Evolutionary conservation across 331 rosid species (phyloP).

Genomic region (Stylosanthes scabra): DNA sequence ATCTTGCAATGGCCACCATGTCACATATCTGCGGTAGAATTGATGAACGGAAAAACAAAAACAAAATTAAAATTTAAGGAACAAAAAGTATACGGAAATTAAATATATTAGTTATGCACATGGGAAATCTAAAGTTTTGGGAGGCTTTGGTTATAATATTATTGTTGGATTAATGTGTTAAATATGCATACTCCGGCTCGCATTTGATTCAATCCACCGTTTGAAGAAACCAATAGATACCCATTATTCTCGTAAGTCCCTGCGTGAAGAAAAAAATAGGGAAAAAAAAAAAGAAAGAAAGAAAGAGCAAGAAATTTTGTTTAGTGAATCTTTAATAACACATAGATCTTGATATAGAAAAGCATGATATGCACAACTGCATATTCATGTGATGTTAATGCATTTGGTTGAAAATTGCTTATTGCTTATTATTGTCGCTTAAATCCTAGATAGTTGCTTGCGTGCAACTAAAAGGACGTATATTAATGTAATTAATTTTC

Average conservation of each 20-base stretch:
- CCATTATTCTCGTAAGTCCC: constrained; percentile 67
- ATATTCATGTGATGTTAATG: constrained; percentile 26
- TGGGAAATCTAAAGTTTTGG: background rate
- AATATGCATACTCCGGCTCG: constrained; percentile 57
- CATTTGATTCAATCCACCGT: constrained; percentile 85
- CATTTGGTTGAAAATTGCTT: background rate
- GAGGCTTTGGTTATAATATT: background rate
- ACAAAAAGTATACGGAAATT: background rate
- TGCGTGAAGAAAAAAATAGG: constrained; percentile 27
- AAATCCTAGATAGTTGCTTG: constrained; percentile 2
- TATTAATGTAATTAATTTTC: constrained; percentile 19
- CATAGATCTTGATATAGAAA: background rate
- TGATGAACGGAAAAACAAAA: background rate
- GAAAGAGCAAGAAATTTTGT: too few species aligned
- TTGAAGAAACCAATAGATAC: constrained; percentile 71
- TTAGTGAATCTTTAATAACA: too few species aligned
- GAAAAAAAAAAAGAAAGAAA: background rate
- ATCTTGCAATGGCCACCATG: constrained; percentile 81
- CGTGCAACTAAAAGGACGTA: background rate
- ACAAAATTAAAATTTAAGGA: background rate
- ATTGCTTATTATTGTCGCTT: background rate
- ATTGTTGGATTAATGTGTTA: background rate
- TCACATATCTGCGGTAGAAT: constrained; percentile 75
- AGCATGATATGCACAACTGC: background rate
- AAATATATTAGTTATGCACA: background rate